phyloP scores from a whole-genome alignment of 768 basidiomycete genomes.

The Hericium erinaceus region DNA sequence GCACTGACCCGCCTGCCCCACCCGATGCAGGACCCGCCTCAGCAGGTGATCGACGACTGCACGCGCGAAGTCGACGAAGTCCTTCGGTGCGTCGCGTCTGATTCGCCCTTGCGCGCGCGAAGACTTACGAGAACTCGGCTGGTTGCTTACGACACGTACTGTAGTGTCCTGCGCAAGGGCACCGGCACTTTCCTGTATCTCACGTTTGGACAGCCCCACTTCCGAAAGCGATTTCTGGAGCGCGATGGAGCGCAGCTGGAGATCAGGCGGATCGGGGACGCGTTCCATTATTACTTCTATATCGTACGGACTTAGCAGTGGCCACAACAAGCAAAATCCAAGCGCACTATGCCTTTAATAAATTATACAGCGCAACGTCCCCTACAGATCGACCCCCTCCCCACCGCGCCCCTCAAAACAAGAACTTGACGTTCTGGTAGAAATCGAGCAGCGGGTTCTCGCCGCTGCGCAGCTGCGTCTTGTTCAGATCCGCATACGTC shows the following conservation, averaged over 20 bases:
- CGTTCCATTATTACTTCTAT: slow-evolving; percentile 81
- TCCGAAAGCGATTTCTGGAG: slow-evolving; percentile 60
- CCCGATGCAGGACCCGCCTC: slow-evolving; percentile 54
- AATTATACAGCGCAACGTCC: neutral
- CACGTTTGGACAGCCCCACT: slow-evolving; percentile 87
- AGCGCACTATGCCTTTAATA: neutral
- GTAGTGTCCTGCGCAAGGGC: slow-evolving; percentile 54
- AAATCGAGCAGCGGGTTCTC: slow-evolving; percentile 86
- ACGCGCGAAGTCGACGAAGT: slow-evolving; percentile 71
- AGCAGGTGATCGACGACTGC: slow-evolving; percentile 61
- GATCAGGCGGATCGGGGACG: slow-evolving; percentile 63
- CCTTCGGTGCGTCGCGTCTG: slow-evolving; percentile 38
- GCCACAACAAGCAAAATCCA: neutral
- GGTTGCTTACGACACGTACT: neutral
- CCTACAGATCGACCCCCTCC: neutral
- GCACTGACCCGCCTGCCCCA: no score
- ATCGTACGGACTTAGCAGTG: slow-evolving; percentile 34
- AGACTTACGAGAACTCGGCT: no score
- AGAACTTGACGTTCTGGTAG: slow-evolving; percentile 89
- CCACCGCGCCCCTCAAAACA: slow-evolving; percentile 45
- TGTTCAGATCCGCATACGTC: slow-evolving; percentile 68
- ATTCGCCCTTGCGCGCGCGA: neutral
- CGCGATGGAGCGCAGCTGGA: slow-evolving; percentile 50
- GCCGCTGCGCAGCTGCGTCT: slow-evolving; percentile 67
- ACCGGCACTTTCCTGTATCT: slow-evolving; percentile 64